A percentile compares a stretch with the other conserved stretches of the same genome.
phyloP scores from a whole-genome alignment of 2,329 filamentous ascomycete species.

The Hirsutella minnesotensis region DNA sequence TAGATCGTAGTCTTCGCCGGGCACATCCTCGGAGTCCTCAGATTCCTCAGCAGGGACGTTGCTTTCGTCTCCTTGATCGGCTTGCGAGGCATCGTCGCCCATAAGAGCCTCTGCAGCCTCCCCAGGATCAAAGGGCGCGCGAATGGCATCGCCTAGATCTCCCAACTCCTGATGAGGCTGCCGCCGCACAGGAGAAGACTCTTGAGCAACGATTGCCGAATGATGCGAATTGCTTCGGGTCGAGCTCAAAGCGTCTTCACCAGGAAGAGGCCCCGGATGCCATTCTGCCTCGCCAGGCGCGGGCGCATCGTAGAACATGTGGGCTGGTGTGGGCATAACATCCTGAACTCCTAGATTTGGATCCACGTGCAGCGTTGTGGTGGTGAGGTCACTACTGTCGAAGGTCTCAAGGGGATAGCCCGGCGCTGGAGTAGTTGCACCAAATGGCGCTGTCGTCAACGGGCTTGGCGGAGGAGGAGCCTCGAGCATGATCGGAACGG shows the following conservation, averaged over 20 bases:
- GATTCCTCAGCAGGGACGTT: constrained; percentile 10
- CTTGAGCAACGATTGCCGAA: background rate
- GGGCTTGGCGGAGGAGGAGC: background rate
- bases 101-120: no score
- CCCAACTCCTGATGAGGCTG: background rate
- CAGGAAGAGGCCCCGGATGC: background rate
- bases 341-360: constrained; percentile 6
- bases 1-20: constrained; percentile 22
- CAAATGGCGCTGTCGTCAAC: background rate
- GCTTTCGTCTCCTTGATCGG: constrained; percentile 1
- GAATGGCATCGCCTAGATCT: no score
- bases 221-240: background rate
- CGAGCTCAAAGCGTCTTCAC: background rate
- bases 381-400: background rate
- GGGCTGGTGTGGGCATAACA: background rate
- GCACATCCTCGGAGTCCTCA: constrained; percentile 14
- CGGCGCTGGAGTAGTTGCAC: background rate
- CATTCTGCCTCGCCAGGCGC: background rate
- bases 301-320: background rate
- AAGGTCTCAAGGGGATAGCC: constrained; percentile 1
- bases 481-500: background rate
- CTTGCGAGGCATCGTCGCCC: no score
- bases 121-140: no score
- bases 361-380: constrained; percentile 5
- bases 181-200: constrained; percentile 2